Evolutionary conservation across 306 rosid species (phyloP), one percentile per base, ranked within the genome.

Genomic region (Luffa acutangula): DNA sequence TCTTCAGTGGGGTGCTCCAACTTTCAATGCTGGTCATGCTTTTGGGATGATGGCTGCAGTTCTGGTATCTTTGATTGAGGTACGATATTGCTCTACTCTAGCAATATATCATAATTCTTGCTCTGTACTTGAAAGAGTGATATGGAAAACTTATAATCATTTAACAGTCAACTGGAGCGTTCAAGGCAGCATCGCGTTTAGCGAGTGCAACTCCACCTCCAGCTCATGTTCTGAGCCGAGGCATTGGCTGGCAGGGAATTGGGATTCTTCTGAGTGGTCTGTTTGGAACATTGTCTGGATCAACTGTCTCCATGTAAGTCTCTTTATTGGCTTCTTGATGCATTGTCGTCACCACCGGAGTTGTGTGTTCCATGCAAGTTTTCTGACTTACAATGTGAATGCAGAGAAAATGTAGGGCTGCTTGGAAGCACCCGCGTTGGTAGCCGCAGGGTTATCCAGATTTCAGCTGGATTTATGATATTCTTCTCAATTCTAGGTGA

Each of bases 121-220:
- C 31, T 33, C 60, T 74, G 78, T 51, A 51, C 17, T 36, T 52
- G 25, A 36, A 36, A 75, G 25, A 52, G 17, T 52, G 33, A 9
- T 34, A 34, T 36, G 21, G 18, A 53, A 17, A 75, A 52, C 49
- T 34, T 2, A 36, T 75, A 6, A 18, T 18, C 9, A 5, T 62
- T 15, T 86, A 46, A 65, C 91, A 96, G 99, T 96, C 99, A 79
- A 96, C 99, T 2, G 99, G 93, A 72, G 98, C 99, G 41, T 93
- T 90, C 88, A 96, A 93, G 91, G 98, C 97, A 78, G 99, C 98
- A 57, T 88, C 99, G 2, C 86, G 99, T 46, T 87, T 96, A 64
- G 99, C 99, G 31, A 96, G 99, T 75, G 99, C 99, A 33, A 96
- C 99, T 14, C 97, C 96, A 1, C 99, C 99, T 51, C 99, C 99